phyloP scores from a whole-genome alignment of 1,284 basidiomycete genomes.

The Ustilago curta region DNA sequence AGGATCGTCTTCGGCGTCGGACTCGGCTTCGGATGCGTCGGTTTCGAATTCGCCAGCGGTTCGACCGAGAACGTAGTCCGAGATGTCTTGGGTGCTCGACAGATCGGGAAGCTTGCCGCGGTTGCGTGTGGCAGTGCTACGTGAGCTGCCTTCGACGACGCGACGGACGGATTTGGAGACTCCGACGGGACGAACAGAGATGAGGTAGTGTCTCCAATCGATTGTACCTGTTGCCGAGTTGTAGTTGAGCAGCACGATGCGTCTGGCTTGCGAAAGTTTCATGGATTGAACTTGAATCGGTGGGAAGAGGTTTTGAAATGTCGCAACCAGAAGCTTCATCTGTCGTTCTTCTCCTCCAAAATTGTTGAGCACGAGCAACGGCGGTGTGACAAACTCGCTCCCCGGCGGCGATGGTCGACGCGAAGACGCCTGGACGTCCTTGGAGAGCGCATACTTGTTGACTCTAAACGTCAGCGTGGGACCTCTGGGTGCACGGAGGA shows the following conservation, averaged over 20 bases:
- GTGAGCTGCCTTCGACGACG: conserved; percentile 78
- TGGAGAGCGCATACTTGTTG: conserved; percentile 89
- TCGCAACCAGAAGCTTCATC: conserved; percentile 77
- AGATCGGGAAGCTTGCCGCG: conserved; percentile 77
- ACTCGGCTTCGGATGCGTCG: conserved; percentile 74
- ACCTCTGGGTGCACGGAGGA: conserved; percentile 88
- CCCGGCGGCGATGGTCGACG: conserved; percentile 77
- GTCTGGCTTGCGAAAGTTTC: conserved; percentile 71
- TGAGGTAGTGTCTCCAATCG: conserved; percentile 93
- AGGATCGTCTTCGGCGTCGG: conserved; percentile 82
- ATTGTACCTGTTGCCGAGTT: conserved; percentile 86
- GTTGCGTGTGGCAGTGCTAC: not conserved
- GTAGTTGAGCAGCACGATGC: conserved; percentile 93
- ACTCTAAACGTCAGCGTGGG: conserved; percentile 94
- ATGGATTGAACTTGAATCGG: conserved; percentile 80
- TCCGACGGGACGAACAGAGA: conserved; percentile 93
- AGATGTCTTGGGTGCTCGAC: conserved; percentile 89
- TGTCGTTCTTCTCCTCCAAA: conserved; percentile 78
- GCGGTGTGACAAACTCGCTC: conserved; percentile 85
- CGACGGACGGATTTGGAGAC: conserved; percentile 91
- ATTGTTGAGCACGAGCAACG: conserved; percentile 78
- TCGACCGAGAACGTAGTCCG: conserved; percentile 88
- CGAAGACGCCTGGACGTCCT: conserved; percentile 80
- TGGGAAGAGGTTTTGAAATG: conserved; percentile 88
- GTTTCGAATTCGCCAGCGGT: conserved; percentile 77